These are phyloP conservation scores for Eudorina sp. DNA, from an alignment of 139 green algal genomes.

Conservation along the genomic window DNA sequence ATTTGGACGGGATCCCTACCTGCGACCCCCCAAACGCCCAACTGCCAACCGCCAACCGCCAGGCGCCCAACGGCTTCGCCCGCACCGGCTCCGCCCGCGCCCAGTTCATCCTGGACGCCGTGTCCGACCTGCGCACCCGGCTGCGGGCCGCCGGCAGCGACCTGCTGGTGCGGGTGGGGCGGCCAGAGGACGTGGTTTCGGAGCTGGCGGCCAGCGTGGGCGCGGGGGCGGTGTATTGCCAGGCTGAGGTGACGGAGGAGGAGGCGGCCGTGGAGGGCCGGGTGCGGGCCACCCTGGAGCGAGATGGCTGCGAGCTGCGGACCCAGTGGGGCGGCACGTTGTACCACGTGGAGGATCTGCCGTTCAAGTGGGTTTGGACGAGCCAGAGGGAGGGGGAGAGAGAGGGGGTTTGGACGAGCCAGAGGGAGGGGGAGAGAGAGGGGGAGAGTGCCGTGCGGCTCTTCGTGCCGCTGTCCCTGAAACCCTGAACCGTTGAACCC, in stretches of 20 bases:
- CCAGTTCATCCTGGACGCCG: constrained; percentile 65
- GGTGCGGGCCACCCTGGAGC: constrained; percentile 67
- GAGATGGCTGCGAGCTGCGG: constrained; percentile 63
- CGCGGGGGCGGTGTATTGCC: constrained; percentile 74
- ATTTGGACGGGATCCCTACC: too few relatives aligned
- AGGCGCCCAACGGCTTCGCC: constrained; percentile 69
- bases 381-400: not conserved
- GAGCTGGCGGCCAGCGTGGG: constrained; percentile 54
- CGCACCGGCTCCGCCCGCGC: constrained; percentile 73
- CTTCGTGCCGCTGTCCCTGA: too few relatives aligned
- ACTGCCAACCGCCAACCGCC: too few relatives aligned
- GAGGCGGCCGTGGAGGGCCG: constrained; percentile 70
- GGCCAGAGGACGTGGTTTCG: constrained; percentile 73
- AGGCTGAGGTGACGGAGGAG: constrained; percentile 82
- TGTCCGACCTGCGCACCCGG: constrained; percentile 67
- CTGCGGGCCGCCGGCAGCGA: constrained; percentile 68
- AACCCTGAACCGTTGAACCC: too few relatives aligned
- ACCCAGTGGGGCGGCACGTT: constrained; percentile 78
- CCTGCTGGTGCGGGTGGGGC: constrained; percentile 72
- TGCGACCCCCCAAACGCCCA: too few relatives aligned
- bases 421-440: not conserved
- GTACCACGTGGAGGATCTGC: constrained; percentile 80
- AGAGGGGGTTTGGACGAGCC: not conserved
- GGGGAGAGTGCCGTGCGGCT: too few relatives aligned
- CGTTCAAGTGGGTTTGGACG: constrained; percentile 59